phyloP scores from a whole-genome alignment of 352 stramenopile genomes.

The Blastocystis sp. region DNA sequence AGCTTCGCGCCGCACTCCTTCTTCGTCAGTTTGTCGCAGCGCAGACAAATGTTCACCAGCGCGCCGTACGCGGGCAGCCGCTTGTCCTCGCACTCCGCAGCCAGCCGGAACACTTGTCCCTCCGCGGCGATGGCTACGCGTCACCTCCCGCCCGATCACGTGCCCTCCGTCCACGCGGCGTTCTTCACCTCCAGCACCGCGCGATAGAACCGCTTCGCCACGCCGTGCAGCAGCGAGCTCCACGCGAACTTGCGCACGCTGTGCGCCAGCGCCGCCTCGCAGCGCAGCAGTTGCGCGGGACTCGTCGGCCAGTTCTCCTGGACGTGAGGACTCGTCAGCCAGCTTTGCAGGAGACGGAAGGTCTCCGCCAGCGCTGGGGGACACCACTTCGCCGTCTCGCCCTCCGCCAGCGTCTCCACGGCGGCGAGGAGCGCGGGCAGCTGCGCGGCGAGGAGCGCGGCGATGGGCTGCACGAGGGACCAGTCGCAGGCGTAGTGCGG shows the following conservation, averaged over 20 bases:
- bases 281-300: neutral
- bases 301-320: neutral
- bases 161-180: neutral
- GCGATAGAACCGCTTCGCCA: slow-evolving; percentile 21
- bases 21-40: neutral
- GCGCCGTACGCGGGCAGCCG: neutral
- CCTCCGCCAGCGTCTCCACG: neutral
- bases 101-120: neutral
- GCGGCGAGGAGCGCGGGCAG: neutral
- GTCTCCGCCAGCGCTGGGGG: neutral
- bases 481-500: neutral
- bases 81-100: neutral
- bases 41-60: slow-evolving; percentile 26
- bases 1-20: neutral
- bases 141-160: neutral
- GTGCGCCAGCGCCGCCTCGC: neutral
- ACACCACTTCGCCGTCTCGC: neutral
- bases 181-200: neutral
- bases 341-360: neutral
- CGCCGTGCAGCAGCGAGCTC: slow-evolving; percentile 27
- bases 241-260: neutral
- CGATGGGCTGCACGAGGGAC: neutral
- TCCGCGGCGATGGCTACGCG: neutral
- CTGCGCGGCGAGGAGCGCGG: neutral
- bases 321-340: neutral